Conservation (phyloP, 75 land plant species). For the Cryptomeria japonica region DNA sequence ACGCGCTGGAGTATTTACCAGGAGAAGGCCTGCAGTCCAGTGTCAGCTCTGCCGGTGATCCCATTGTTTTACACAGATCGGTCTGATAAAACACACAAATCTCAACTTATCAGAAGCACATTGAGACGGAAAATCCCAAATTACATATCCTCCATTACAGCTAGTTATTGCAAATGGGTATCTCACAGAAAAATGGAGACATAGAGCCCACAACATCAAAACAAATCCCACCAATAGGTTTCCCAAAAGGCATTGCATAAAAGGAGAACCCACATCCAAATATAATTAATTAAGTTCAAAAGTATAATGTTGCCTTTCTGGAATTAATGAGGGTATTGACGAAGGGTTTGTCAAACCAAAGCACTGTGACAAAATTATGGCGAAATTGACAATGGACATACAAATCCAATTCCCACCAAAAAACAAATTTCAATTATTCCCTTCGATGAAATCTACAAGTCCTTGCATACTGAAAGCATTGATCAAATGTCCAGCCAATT, state of each 20-base stretch:
- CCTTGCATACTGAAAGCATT: background rate
- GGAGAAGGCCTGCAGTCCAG: background rate
- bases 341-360: background rate
- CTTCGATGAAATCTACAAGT: too few species aligned
- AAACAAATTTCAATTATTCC: too few species aligned
- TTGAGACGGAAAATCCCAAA: background rate
- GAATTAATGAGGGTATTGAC: background rate
- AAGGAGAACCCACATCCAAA: background rate
- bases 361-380: background rate
- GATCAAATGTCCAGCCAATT: background rate
- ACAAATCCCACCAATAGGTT: background rate
- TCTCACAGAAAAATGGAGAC: background rate
- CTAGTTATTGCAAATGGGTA: background rate
- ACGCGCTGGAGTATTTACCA: background rate
- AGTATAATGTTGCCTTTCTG: background rate
- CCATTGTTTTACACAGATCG: conserved; percentile 7
- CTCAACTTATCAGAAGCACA: background rate
- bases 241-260: background rate
- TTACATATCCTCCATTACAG: background rate
- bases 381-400: background rate
- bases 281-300: background rate
- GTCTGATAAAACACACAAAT: conserved; percentile 1
- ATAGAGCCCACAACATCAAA: background rate
- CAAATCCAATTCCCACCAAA: background rate
- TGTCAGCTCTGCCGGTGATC: conserved; percentile 13